A percentile compares a stretch with the other conserved stretches of the same genome.
These are phyloP conservation scores for Schwanniomyces vanrijiae DNA, from an alignment of 805 yeast species.

Conservation along the genomic window DNA sequence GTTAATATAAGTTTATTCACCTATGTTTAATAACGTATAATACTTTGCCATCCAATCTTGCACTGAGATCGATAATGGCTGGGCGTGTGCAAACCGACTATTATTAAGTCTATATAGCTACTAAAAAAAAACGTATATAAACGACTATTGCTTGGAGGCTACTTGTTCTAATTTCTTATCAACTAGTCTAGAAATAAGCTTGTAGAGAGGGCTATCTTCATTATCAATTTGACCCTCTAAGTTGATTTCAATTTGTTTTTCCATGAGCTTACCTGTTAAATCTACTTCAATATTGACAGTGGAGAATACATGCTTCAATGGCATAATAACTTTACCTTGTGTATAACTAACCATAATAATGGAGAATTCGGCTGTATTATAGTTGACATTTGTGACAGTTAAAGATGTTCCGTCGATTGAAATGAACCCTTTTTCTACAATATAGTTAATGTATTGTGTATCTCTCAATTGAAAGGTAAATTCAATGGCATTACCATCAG, in stretches of 20 bases:
- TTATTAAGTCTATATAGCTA: not conserved
- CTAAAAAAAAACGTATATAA: not conserved
- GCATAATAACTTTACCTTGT: constrained; percentile 75
- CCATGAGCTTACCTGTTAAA: constrained; percentile 86
- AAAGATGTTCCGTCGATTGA: constrained; percentile 91
- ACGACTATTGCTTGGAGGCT: constrained; percentile 1
- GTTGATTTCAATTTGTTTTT: constrained; percentile 70
- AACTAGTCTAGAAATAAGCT: constrained; percentile 40
- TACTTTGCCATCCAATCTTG: constrained; percentile 2
- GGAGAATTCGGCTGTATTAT: constrained; percentile 55
- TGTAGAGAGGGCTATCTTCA: constrained; percentile 48
- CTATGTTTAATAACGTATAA: too few relatives aligned
- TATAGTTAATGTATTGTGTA: constrained; percentile 58
- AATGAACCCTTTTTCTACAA: constrained; percentile 94
- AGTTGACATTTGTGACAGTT: constrained; percentile 81
- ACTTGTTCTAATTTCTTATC: constrained; percentile 26
- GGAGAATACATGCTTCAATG: constrained; percentile 62
- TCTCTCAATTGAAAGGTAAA: constrained; percentile 76
- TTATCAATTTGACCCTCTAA: constrained; percentile 54
- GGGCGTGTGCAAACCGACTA: not conserved
- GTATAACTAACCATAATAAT: constrained; percentile 93
- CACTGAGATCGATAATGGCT: not conserved
- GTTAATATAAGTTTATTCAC: not conserved
- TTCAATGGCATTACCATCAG: constrained; percentile 76
- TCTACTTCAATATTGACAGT: constrained; percentile 92